phyloP scores from a whole-genome alignment of 176 grass and related monocot genomes.

The Bothriochloa decipiens region DNA sequence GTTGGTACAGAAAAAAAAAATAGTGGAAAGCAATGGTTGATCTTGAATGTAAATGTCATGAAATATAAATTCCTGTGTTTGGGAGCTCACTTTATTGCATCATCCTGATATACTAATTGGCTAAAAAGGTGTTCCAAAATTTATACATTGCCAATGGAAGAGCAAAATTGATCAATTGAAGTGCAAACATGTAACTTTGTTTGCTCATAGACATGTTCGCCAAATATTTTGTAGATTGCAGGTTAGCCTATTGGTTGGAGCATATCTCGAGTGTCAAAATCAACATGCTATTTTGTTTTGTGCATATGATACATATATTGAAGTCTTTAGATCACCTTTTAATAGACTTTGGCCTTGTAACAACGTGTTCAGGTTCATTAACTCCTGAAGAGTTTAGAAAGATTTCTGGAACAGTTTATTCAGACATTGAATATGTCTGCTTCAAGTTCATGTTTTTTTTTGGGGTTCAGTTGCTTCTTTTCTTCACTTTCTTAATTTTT shows the following conservation, averaged over 20 bases:
- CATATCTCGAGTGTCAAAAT: background rate
- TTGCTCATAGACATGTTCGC: background rate
- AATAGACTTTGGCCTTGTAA: background rate
- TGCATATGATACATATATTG: conserved; percentile 3
- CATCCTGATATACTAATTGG: background rate
- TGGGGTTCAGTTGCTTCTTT: background rate
- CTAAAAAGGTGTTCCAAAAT: background rate
- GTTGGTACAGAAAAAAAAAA: background rate
- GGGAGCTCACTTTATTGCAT: background rate
- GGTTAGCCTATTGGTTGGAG: conserved; percentile 4
- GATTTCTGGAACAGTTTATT: conserved; percentile 9
- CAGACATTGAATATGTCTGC: background rate
- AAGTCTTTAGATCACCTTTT: conserved; percentile 10
- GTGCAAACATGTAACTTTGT: background rate
- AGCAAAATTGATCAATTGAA: background rate
- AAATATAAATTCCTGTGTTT: background rate
- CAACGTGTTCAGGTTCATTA: background rate
- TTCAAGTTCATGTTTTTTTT: background rate
- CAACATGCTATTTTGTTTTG: background rate
- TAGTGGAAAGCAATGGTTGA: background rate
- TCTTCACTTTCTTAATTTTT: conserved; percentile 12
- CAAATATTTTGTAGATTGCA: background rate
- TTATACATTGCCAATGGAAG: conserved; percentile 1
- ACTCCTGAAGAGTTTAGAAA: background rate
- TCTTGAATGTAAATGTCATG: background rate